Evolutionary conservation across 306 rosid species (phyloP), one percentile per base, ranked within the genome.

Genomic region (Erythrophleum fordii): DNA sequence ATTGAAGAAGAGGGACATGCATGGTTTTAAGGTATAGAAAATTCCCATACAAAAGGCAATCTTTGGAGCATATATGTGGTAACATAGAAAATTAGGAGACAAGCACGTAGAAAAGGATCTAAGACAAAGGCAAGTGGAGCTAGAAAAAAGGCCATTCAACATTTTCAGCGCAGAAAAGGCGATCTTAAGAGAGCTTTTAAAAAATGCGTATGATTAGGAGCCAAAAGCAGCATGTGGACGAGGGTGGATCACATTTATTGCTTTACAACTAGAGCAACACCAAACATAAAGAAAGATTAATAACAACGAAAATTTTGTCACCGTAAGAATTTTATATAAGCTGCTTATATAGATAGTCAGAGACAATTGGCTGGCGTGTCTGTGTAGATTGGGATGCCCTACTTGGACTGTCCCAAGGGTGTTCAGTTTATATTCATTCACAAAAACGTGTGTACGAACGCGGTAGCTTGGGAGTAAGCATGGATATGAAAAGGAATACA

Each of bases 391-490:
- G 48, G 35, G 52, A 46, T 62, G 75, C 65, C 46, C 72, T 51
- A 16, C 37, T 80, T 61, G 68, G 85, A 81, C 83, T 77, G 72
- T 80, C 42, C 51, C 55, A 52, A 44, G 12, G 52, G 51, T 66
- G 75, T 73, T 31, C 5, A 41, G n/a, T 66, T 37, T 73, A 44
- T 76, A 51, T 17, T 60, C 28, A 26, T 72, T 77, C 78, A 49
- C 58, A 22, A 83, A 82, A 85, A 85, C 81, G 80, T 86, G 92
- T 78, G 84, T 87, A 85, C 88, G 69, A 82, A 83, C 85, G 83
- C 73, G 77, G 61, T 12, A 52, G 64, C 81, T 66, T 74, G 26
- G 42, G 52, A 18, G 75, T 34, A 41, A 67, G 11, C 26, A 35
- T n/a, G 14, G 28, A 8, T 10, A 37, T 37, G n/a, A 67, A 20